These are phyloP conservation scores for Trichosporon sp. DNA, from an alignment of 1,284 basidiomycete genomes.

Conservation along the genomic window DNA sequence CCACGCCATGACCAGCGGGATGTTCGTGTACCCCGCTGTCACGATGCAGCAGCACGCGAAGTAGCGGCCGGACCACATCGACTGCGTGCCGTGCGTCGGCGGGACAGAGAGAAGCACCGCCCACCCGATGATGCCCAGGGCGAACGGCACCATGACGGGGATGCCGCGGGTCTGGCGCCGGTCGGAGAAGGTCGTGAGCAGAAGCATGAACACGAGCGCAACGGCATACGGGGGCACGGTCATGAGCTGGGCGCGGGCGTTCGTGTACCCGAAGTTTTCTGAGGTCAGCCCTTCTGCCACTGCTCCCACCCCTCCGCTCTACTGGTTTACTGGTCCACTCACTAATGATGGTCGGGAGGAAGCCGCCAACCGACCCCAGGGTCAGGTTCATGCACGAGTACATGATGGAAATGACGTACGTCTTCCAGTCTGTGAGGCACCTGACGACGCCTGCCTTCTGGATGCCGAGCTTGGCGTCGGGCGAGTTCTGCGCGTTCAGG, in stretches of 20 bases:
- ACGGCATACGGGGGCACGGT: constrained; percentile 25
- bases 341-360: constrained; percentile 74
- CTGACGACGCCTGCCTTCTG: constrained; percentile 55
- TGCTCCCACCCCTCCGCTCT: not conserved
- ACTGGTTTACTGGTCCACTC: not conserved
- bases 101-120: constrained; percentile 43
- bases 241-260: constrained; percentile 54
- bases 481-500: constrained; percentile 64
- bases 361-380: constrained; percentile 72
- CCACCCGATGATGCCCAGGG: constrained; percentile 50
- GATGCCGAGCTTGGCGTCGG: constrained; percentile 54
- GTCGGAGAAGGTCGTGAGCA: constrained; percentile 66
- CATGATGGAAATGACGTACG: constrained; percentile 53
- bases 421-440: constrained; percentile 61
- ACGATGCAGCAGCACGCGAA: constrained; percentile 50
- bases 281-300: not conserved
- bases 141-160: constrained; percentile 44
- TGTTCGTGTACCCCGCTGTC: constrained; percentile 45
- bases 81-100: constrained; percentile 26
- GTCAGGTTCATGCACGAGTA: constrained; percentile 71
- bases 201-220: constrained; percentile 59
- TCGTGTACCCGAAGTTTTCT: constrained; percentile 49
- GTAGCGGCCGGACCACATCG: constrained; percentile 45
- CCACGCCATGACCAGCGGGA: constrained; percentile 38
- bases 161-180: constrained; percentile 62